Conservation (phyloP, 2,329 filamentous ascomycete species). For the Tolypocladium album region DNA sequence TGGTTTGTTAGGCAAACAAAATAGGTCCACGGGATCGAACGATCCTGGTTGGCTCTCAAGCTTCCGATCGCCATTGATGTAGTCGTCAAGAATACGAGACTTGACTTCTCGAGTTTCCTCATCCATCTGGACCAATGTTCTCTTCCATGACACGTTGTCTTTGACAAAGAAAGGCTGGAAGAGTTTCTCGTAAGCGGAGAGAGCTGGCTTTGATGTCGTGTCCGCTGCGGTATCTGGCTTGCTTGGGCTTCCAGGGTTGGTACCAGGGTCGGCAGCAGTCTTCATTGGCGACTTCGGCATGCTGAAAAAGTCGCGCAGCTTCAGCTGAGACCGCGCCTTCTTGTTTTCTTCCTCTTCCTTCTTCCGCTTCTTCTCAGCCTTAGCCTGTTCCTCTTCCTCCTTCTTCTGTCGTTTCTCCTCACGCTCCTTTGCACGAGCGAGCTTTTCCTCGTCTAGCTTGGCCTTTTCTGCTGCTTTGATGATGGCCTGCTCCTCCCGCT, state of each 20-base stretch:
- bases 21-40: conserved; percentile 34
- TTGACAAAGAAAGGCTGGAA: conserved; percentile 80
- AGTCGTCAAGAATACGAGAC: conserved; percentile 40
- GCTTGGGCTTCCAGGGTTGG: conserved; percentile 16
- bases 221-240: conserved; percentile 12
- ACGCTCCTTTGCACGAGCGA: conserved; percentile 23
- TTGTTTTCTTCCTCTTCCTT: conserved; percentile 40
- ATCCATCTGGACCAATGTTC: conserved; percentile 46
- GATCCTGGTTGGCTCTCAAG: conserved; percentile 18
- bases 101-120: conserved; percentile 41
- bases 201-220: conserved; percentile 7
- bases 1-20: conserved; percentile 31
- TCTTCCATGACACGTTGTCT: conserved; percentile 60
- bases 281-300: conserved; percentile 30
- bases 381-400: conserved; percentile 27
- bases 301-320: conserved; percentile 36
- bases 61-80: conserved; percentile 31
- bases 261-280: conserved; percentile 17
- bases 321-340: conserved; percentile 37
- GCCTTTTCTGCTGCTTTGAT: conserved; percentile 22
- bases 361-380: conserved; percentile 34
- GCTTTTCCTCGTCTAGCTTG: conserved; percentile 28
- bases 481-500: conserved; percentile 21
- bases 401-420: conserved; percentile 29
- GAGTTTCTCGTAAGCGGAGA: conserved; percentile 51